Evolutionary conservation across 768 basidiomycete genomes (phyloP), one percentile per base, ranked within the genome.

Genomic region (Pleurotus tuber-regium): DNA sequence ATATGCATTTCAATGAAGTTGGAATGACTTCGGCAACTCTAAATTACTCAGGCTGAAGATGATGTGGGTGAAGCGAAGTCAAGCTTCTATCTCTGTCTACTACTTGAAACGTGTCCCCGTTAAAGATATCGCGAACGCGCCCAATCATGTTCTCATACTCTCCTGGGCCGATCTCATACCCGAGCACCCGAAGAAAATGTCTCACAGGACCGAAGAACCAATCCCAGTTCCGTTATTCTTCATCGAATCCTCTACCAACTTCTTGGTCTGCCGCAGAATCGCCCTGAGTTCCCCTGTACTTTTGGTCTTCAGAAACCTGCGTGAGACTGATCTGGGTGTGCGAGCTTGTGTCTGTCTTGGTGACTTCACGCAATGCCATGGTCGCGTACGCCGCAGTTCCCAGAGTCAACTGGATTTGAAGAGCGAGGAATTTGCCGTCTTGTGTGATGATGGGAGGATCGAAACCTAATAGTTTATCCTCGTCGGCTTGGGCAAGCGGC

Each of bases 331-430:
- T 88, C 64, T 97, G 95, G 70, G 84, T 86, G 61, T 93, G 92
- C 33, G 92, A 87, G 64, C 92, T 93, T 16, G 95, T 98, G 62
- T 98, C 94, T 28, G 88, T 91, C 72, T 96, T 98, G 11, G 94
- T 93, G 38, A 97, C 83, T 70, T 97, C 93, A 35, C 93, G 83
- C 58, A 99, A 67, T 3, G 95, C 96, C 97, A 99, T 99, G 2
- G 97, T 99, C 1, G 97, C 97, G 68, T 98, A 99, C 4, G 92
- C 87, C 0, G 92, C 89, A 5, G 92, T 92, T 11, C 90, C 92
- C 12, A 99, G 79, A n/a, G 78, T 82, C 49, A 98, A 69, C 31
- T 84, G 71, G 54, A 99, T 82, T 62, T 95, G 94, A 29, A 99
- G 70, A 3, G 96, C 95, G 66, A 84, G 73, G 66, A 96, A 96